Evolutionary conservation across 2,329 filamentous ascomycete species (phyloP), one percentile per base, ranked within the genome.

Genomic region (Aspergillus calidoustus): DNA sequence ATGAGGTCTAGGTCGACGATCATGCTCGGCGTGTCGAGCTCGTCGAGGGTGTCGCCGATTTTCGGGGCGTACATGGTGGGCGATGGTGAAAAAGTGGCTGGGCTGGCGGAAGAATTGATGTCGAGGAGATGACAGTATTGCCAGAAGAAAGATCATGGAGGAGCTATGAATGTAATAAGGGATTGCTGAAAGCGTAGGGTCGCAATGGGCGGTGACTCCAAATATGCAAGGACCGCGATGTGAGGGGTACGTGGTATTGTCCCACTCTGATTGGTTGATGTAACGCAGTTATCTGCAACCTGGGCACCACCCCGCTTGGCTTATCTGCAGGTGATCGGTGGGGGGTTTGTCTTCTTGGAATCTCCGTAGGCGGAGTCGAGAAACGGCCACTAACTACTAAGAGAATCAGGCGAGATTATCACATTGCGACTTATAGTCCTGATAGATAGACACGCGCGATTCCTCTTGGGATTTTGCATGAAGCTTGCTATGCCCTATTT

Each of bases 21-120:
- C 82, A 86, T 85, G 56, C 82, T 84, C 1, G 83, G 84, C 0
- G 84, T 86, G 67, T 86, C 84, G 48, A 86, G 81, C 60, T 69
- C 69, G 4, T 74, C 71, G 67, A 84, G 62, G 13, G 62, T 61
- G 63, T 82, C 79, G 58, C 82, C 82, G 50, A 81, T 65, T 63
- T 77, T 71, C 11, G 81, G 80, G 38, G 68, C 52, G 67, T 82
- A 82, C 75, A 74, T 76, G 17, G 30, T 65, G 58, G 28, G 49
- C 3, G 9, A 5, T 41, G 25, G 25, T 5, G 2, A 38, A 38
- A 5, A 4, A 3, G 34, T 41, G 34, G 31, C 4, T 9, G 31
- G 34, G 34, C 11, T 8, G 11, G 34, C 13, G 19, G 19, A 19
- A 19, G 34, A 41, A 5, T 41, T 41, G 34, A 41, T 41, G 11